Percentiles rank a stretch among this genome's conserved stretches.
These are phyloP conservation scores for Jatropha curcas DNA, from an alignment of 345 rosid genomes.

Conservation along the genomic window DNA sequence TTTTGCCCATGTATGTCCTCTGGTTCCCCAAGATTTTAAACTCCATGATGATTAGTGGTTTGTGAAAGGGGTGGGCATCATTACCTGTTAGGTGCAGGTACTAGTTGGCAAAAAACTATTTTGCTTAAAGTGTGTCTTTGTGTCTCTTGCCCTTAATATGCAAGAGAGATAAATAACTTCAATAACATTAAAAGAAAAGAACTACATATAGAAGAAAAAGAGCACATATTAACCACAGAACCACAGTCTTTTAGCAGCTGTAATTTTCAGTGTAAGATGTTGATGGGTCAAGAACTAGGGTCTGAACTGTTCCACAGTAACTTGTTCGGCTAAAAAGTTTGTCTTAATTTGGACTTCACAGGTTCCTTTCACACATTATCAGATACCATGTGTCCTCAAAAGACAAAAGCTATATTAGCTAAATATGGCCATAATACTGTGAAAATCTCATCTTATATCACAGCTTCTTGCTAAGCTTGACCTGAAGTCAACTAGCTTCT, in stretches of 20 bases:
- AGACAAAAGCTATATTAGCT: conserved; percentile 9
- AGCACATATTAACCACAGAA: conserved; percentile 21
- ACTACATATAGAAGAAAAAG: conserved; percentile 19
- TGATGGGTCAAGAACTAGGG: conserved; percentile 64
- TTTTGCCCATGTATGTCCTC: conserved; percentile 25
- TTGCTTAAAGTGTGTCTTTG: conserved; percentile 36
- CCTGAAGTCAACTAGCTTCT: not conserved
- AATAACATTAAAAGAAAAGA: conserved; percentile 33
- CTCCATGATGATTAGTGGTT: conserved; percentile 25
- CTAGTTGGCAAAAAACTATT: conserved; percentile 41
- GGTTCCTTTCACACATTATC: conserved; percentile 43
- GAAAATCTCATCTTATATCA: not conserved
- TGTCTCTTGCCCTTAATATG: conserved; percentile 28
- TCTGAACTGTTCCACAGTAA: conserved; percentile 28
- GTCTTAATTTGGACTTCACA: conserved; percentile 31
- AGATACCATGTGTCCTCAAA: conserved; percentile 20
- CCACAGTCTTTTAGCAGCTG: conserved; percentile 36
- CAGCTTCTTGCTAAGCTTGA: not conserved
- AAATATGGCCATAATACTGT: conserved; percentile 4
- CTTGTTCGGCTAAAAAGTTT: conserved; percentile 26
- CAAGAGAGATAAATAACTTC: conserved; percentile 25
- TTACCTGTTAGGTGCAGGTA: conserved; percentile 43
- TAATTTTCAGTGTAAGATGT: conserved; percentile 78
- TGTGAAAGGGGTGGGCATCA: conserved; percentile 34
- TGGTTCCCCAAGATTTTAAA: conserved; percentile 20